Base-by-base conservation (phyloP, 108 stramenopile genomes). In the Fragilaria crotonensis region DNA sequence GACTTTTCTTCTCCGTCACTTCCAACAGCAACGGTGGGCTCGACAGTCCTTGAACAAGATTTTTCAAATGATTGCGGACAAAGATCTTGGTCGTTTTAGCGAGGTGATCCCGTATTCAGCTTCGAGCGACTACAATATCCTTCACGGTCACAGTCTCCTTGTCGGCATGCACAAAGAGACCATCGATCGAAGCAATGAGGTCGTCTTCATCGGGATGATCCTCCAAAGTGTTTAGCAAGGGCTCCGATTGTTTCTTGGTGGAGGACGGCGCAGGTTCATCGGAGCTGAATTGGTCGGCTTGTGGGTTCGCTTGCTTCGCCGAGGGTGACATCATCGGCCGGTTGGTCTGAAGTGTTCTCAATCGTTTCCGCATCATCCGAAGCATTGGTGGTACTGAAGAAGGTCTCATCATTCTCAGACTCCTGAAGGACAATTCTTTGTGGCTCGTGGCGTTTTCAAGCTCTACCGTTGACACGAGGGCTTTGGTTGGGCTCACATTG, bases 131-230 rank as follows among this genome's bases (percentile, higher is more conserved):
- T 11, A 59, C 22, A 45, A 72, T 55, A 14, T 65, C 28, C 30
- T 56, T 54, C 18, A 60, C 59, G 4, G 71, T 72, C 27, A 72
- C 59, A 25, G 56, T 20, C 14, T 32, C 25, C 55, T 54, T 65
- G 53, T 65, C 71, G 22, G 47, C 50, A 7, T 65, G 7, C 20
- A 36, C 52, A 65, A 60, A 72, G 4, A 72, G 36, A 3, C 33
- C 22, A 30, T 72, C 63, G 0, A 54, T 65, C 31, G 54, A 33
- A 5, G 21, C 19, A 4, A 65, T 17, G 26, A 59, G 50, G 18
- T 31, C 52, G 9, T 65, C 45, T 57, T 33, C 56, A 32, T 57
- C 33, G 18, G 31, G 56, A 9, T 51, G n/a, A n/a, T 11, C 19
- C 50, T 51, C n/a, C n/a, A n/a, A 11, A 44, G 41, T 17, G 17